Evolutionary conservation across 2,329 filamentous ascomycete species (phyloP), one percentile per base, ranked within the genome.

Genomic region (Neocucurbitaria cava): DNA sequence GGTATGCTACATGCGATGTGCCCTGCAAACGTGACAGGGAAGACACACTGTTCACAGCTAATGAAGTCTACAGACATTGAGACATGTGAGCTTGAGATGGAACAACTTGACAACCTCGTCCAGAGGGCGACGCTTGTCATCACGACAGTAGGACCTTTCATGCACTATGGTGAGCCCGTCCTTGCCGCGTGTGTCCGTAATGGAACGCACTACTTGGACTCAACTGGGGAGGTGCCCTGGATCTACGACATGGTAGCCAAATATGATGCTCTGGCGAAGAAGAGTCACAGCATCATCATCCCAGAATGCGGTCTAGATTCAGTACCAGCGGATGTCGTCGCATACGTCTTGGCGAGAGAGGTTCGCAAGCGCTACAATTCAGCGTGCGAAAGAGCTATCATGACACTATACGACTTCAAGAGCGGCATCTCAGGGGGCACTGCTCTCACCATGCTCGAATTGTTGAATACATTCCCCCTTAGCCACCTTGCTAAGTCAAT

Each of bases 171-270:
- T n/a, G 83, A 83, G 28, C 83, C 83, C 0, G 84, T 88, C 3
- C 80, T 90, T 8, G 83, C 86, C 62, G 87, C 87, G 6, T 89
- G 87, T 66, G 86, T 85, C 3, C 78, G 82, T 47, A 83, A 81
- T 59, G 87, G 87, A 5, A 89, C 87, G 3, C 87, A 89, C 70
- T 89, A 89, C 65, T 73, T 89, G 49, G 87, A 89, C 69, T 83
- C 82, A 43, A 88, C 87, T 5, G 87, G 87, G 43, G 87, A 89
- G 69, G 81, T 83, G 0, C 84, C 85, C 2, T 89, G 87, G 86
- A 79, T 87, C 35, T 81, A 82, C 58, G 80, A 85, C 42, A 87
- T 89, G 76, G 80, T 88, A 51, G 72, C 81, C 18, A 85, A 86
- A 64, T 88, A 87, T 64, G 81, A 89, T 58, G 79, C 81, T 8